phyloP scores from a whole-genome alignment of 2,329 filamentous ascomycete genomes.

The Xylaria multiplex region DNA sequence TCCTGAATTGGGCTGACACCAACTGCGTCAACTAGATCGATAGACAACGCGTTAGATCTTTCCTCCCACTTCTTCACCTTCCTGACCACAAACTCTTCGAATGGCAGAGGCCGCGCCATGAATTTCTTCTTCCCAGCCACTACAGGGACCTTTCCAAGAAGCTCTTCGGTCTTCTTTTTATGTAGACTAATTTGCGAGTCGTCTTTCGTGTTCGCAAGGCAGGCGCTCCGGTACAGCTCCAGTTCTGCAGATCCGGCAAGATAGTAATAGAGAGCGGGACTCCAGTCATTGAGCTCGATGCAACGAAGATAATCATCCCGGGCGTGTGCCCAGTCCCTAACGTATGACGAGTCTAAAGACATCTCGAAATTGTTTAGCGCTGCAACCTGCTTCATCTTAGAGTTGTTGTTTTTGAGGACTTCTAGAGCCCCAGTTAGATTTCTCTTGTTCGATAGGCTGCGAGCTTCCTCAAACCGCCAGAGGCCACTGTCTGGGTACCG shows the following conservation, averaged over 20 bases:
- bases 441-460: constrained; percentile 75
- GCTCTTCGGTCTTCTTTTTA: constrained; percentile 73
- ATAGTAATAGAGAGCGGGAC: constrained; percentile 88
- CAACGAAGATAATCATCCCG: constrained; percentile 79
- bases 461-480: constrained; percentile 89
- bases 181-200: constrained; percentile 62
- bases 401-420: constrained; percentile 68
- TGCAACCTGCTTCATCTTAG: constrained; percentile 87
- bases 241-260: constrained; percentile 82
- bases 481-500: constrained; percentile 84
- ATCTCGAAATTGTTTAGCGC: constrained; percentile 88
- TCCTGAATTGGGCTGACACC: constrained; percentile 85
- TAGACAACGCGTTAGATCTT: constrained; percentile 71
- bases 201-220: constrained; percentile 52
- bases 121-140: constrained; percentile 87
- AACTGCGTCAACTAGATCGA: constrained; percentile 81
- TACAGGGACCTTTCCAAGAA: constrained; percentile 75
- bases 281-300: constrained; percentile 88
- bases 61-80: constrained; percentile 92
- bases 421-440: constrained; percentile 74
- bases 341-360: constrained; percentile 79
- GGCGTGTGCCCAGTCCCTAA: constrained; percentile 79
- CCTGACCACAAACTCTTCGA: constrained; percentile 84
- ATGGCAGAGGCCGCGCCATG: constrained; percentile 88
- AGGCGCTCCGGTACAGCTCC: constrained; percentile 78